These are phyloP conservation scores for Leccinum griseonigrum DNA, from an alignment of 1,284 basidiomycete species.

Conservation along the genomic window DNA sequence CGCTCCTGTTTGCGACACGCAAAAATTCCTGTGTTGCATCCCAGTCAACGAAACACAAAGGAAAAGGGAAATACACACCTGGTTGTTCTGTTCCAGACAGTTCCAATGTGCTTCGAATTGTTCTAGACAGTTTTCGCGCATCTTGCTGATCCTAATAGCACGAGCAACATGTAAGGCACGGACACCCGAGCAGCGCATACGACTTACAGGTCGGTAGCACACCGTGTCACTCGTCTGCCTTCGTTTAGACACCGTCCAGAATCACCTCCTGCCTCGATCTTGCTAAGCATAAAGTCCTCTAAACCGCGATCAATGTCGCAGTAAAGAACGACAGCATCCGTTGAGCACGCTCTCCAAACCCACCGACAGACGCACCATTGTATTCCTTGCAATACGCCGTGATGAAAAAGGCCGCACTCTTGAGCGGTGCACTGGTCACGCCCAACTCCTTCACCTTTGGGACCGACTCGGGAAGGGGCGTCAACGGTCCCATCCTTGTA, in stretches of 20 bases:
- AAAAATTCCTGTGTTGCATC: slow-evolving; percentile 62
- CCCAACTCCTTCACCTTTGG: slow-evolving; percentile 93
- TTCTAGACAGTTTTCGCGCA: slow-evolving; percentile 87
- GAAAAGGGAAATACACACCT: slow-evolving; percentile 48
- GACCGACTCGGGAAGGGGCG: slow-evolving; percentile 65
- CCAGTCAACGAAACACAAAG: background rate
- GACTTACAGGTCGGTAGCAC: slow-evolving; percentile 90
- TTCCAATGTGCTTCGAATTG: slow-evolving; percentile 95
- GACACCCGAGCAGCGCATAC: background rate
- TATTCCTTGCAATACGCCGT: slow-evolving; percentile 94
- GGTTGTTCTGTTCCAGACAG: slow-evolving; percentile 95
- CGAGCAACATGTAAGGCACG: background rate
- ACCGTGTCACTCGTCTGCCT: slow-evolving; percentile 93
- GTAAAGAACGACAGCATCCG: background rate
- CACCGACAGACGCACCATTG: slow-evolving; percentile 69
- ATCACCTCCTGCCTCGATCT: slow-evolving; percentile 80
- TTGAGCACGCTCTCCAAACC: slow-evolving; percentile 1
- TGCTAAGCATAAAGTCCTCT: slow-evolving; percentile 99
- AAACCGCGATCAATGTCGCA: slow-evolving; percentile 7
- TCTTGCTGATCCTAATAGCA: slow-evolving; percentile 76
- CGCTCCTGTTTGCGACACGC: slow-evolving; percentile 90
- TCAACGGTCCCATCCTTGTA: slow-evolving; percentile 60
- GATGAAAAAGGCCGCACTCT: slow-evolving; percentile 97
- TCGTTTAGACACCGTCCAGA: slow-evolving; percentile 95
- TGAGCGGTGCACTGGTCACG: slow-evolving; percentile 89